Conservation (phyloP, 2,329 filamentous ascomycete genomes). For the Verticillium isaacii region DNA sequence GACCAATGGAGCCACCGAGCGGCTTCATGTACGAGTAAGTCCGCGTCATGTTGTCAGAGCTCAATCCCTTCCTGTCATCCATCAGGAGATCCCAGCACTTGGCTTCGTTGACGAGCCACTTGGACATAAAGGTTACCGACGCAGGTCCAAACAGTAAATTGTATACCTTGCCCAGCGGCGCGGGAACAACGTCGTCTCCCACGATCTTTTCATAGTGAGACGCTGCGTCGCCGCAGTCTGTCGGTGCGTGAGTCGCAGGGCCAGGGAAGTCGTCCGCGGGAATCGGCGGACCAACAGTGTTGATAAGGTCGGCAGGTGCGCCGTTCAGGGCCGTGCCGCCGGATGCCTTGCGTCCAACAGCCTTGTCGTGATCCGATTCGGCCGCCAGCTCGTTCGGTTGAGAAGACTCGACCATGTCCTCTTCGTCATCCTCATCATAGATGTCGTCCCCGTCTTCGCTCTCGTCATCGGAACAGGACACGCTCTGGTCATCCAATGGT, state of each 20-base stretch:
- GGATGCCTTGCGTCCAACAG: constrained; percentile 68
- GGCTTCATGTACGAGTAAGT: constrained; percentile 90
- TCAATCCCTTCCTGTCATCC: constrained; percentile 76
- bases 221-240: constrained; percentile 74
- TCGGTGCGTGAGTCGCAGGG: constrained; percentile 73
- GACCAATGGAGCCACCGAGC: constrained; percentile 76
- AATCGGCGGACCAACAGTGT: constrained; percentile 38
- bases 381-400: constrained; percentile 35
- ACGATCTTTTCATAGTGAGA: constrained; percentile 81
- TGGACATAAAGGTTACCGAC: constrained; percentile 77
- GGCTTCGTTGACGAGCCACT: constrained; percentile 81
- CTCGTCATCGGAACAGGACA: constrained; percentile 52
- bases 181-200: constrained; percentile 80
- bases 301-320: constrained; percentile 40
- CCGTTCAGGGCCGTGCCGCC: constrained; percentile 43
- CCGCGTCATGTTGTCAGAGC: constrained; percentile 68
- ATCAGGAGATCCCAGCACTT: constrained; percentile 86
- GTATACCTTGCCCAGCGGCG: constrained; percentile 89
- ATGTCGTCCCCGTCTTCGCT: constrained; percentile 71
- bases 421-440: constrained; percentile 75
- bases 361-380: constrained; percentile 57
- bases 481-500: constrained; percentile 40
- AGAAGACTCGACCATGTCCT: constrained; percentile 43
- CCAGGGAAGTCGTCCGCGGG: constrained; percentile 71
- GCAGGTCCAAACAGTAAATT: constrained; percentile 78